Evolutionary conservation across 1,284 basidiomycete genomes (phyloP).

Genomic region (Cronartium ribicola): DNA sequence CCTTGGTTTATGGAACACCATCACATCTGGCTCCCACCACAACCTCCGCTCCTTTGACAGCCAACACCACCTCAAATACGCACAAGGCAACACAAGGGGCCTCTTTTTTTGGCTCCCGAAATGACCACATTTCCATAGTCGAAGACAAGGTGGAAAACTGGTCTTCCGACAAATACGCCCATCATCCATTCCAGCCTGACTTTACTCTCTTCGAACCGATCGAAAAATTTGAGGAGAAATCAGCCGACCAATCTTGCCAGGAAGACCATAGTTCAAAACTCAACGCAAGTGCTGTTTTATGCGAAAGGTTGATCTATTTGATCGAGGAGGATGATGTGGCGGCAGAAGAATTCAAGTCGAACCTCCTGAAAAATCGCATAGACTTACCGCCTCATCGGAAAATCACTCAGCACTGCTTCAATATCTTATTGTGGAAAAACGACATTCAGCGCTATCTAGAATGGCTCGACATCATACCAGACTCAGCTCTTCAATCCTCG

Average conservation of each 20-base stretch:
- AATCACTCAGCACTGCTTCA: slow-evolving; percentile 32
- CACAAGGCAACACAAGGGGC: not conserved
- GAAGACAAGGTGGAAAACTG: slow-evolving; percentile 39
- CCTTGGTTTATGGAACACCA: slow-evolving; percentile 1
- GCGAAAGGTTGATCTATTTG: slow-evolving; percentile 23
- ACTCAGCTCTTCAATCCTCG: slow-evolving; percentile 9
- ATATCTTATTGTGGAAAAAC: slow-evolving; percentile 12
- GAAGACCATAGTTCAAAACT: slow-evolving; percentile 12
- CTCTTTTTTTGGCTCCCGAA: not conserved
- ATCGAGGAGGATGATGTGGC: slow-evolving; percentile 28
- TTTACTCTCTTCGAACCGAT: slow-evolving; percentile 33
- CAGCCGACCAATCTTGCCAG: not conserved
- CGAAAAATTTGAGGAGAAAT: not conserved
- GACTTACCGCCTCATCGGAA: slow-evolving; percentile 22
- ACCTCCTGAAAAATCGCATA: slow-evolving; percentile 28
- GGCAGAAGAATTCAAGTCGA: slow-evolving; percentile 28
- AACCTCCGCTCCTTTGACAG: not conserved
- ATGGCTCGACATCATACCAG: slow-evolving; percentile 32
- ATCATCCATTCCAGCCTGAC: slow-evolving; percentile 34
- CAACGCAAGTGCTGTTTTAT: slow-evolving; percentile 11
- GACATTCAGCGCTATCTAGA: slow-evolving; percentile 30
- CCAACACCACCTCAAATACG: not conserved
- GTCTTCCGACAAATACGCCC: slow-evolving; percentile 19
- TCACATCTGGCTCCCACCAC: not conserved
- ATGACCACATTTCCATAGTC: not conserved